Evolutionary conservation across 768 basidiomycete genomes (phyloP), one percentile per base, ranked within the genome.

Genomic region (Amanita muscaria): DNA sequence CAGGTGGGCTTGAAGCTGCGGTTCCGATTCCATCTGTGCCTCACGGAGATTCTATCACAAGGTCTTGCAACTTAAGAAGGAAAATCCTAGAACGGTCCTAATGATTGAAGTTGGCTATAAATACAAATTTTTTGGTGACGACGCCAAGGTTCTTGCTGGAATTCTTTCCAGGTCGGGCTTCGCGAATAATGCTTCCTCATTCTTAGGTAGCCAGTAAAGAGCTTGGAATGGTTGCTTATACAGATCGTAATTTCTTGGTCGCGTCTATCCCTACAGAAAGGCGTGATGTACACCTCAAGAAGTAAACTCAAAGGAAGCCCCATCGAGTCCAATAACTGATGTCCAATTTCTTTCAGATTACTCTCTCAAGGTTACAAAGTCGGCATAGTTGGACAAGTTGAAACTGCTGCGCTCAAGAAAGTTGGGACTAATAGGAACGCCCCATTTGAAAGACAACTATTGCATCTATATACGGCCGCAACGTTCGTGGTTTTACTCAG

Each of bases 341-440:
- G n/a, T n/a, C n/a, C n/a, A n/a, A n/a, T 7, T 21, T 15, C 8
- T 30, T 29, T 19, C 18, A 64, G 89, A 49, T 68, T 93, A 12
- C 67, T 93, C 22, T 78, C 85, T 4, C 74, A 76, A 47, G 90
- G 89, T 0, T 69, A 88, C 58, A 82, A 85, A 60, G 88, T 91
- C 29, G 90, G 91, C 2, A 74, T 93, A 22, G 80, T 90, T 2
- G 70, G 78, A 18, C 91, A 93, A 57, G 74, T 72, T 1, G 90
- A 93, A 62, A 92, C 91, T 0, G 87, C 90, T 14, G 90, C 90
- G 0, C 69, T 93, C 39, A 93, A 93, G 66, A 90, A 87, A 64
- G 79, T 69, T 2, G 69, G 86, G 38, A 83, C 86, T 48, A 90
- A 80, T 49, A 74, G 79, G 42, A 83, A 80, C 51, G 69, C 73